Evolutionary conservation across 2,329 filamentous ascomycete genomes (phyloP).

Genomic region (Cryphonectria japonica): DNA sequence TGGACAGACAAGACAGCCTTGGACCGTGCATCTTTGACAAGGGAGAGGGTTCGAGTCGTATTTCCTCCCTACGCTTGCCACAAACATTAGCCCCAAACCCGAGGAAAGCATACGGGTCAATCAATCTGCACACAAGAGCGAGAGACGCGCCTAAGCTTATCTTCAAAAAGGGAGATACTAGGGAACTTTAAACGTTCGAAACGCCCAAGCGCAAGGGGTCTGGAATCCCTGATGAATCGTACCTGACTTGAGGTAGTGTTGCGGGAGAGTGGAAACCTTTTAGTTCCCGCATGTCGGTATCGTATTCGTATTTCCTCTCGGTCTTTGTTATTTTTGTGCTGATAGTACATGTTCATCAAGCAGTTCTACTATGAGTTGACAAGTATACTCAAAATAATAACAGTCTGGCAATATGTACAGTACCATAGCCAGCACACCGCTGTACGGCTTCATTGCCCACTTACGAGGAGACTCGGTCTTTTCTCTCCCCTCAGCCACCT

Average conservation of each 20-base stretch:
- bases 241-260: background rate
- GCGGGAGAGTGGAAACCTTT: background rate
- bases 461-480: background rate
- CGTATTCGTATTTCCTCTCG: background rate
- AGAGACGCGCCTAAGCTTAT: slow-evolving; percentile 3
- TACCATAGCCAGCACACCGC: background rate
- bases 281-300: background rate
- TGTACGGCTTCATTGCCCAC: background rate
- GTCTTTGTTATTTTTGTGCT: background rate
- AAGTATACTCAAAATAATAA: too few relatives aligned
- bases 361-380: too few relatives aligned
- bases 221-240: background rate
- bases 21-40: background rate
- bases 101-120: background rate
- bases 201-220: background rate
- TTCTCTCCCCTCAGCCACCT: background rate
- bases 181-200: background rate
- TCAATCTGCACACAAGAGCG: background rate
- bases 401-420: too few relatives aligned
- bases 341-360: background rate
- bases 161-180: background rate
- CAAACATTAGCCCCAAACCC: background rate
- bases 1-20: background rate
- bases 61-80: background rate
- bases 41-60: background rate